Base-by-base conservation (phyloP, 352 stramenopile species). In the Globisporangium spinosum region DNA sequence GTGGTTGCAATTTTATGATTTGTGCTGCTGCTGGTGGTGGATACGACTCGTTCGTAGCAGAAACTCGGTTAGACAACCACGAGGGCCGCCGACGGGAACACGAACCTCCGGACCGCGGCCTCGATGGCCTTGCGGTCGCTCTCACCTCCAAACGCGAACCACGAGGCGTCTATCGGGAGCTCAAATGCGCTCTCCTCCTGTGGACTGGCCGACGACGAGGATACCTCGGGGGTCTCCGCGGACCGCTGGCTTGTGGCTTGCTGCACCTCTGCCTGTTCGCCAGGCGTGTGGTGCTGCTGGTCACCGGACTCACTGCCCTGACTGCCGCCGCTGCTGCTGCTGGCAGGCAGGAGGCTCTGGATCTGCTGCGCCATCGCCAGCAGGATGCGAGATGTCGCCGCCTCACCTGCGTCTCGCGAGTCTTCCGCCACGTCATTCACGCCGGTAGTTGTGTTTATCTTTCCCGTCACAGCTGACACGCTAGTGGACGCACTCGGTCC, bases 121-220 rank as follows among this genome's bases (percentile, higher is more conserved):
- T 77, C 67, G 47, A 81, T 59, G n/a, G 32, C 67, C 1, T 62
- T 61, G 47, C 62, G 72, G 35, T 81, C 75, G 15, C 27, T 54
- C 0, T 25, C n/a, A 7, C 62, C 65, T 27, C 65, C 59, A 57
- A 73, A 75, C 25, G 72, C 75, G 38, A 81, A 79, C 75, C 75
- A 81, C 32, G 70, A 69, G 12, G 53, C 32, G 9, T 71, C 43
- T 22, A 71, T 51, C 32, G 51, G 23, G 0, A 54, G 34, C 27
- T 49, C 29, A 2, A 38, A 59, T 6, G 7, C 54, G 54, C 13
- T 40, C 60, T 62, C 27, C 35, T 43, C 38, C 38, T 45, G 12
- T 20, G 38, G 12, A 7, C 38, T 45, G 38, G 12, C 2, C 13
- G 38, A 20, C 12, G 13, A 45, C 13, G 13, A 20, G 1, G 49